Base-by-base conservation (phyloP, 495 filamentous ascomycete species). In the Penicillium goetzii region DNA sequence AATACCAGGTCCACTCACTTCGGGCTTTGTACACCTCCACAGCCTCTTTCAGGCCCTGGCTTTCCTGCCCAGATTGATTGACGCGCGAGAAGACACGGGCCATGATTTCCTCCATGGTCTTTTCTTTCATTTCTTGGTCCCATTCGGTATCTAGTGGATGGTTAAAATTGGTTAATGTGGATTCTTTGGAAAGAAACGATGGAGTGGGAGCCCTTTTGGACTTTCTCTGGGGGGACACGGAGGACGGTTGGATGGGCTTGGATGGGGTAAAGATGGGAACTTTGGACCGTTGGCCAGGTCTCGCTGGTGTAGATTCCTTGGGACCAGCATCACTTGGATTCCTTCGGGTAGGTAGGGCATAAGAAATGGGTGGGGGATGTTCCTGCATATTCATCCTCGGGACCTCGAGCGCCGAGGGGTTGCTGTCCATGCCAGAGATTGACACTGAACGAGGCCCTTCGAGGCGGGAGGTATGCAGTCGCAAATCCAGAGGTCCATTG, bases 141-240 rank as follows among this genome's bases (percentile, higher is more conserved):
- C 86, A 93, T 59, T 85, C 90, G 87, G 82, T 73, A 70, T 71
- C 78, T 80, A 68, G 58, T 70, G 49, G 56, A 64, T 62, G 61
- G 72, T 79, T 69, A 80, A 76, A 77, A 64, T 76, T 84, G 59
- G 73, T 80, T 64, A 83, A 72, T 76, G 87, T 86, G 80, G 91
- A 90, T 75, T 86, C 78, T 78, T 90, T 92, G 43, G 83, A 88
- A 65, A 97, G 82, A 78, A 84, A 96, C 1, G 67, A 36, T 26
- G 66, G 65, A 36, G 51, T 62, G 28, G 58, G 63, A 56, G 69
- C 60, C 61, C 62, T 74, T 45, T 65, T 74, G 12, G 73, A 57
- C 45, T 71, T 70, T 58, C 55, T 65, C 58, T 57, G 67, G 21
- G 62, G 45, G 33, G 65, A 63, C 11, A 25, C 7, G 28, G 57